These are phyloP conservation scores for Colletotrichum filicis DNA, from an alignment of 2,329 filamentous ascomycete species.

Conservation along the genomic window DNA sequence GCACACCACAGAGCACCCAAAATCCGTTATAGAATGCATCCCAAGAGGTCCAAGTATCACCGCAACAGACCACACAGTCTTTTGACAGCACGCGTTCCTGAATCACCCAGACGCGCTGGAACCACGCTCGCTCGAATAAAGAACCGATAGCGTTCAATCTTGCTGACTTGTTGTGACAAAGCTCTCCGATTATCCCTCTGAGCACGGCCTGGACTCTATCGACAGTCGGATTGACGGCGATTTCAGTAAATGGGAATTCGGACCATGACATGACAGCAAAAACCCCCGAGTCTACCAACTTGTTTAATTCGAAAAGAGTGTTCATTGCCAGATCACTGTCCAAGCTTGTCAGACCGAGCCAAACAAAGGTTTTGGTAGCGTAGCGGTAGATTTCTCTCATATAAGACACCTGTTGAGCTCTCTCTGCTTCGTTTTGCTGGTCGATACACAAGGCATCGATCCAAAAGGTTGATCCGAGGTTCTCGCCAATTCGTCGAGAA, in stretches of 20 bases:
- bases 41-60: background rate
- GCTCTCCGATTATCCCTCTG: background rate
- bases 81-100: constrained; percentile 13
- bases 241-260: background rate
- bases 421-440: background rate
- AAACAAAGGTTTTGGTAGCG: background rate
- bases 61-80: background rate
- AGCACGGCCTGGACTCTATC: background rate
- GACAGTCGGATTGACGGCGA: background rate
- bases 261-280: background rate
- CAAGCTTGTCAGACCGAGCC: background rate
- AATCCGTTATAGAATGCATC: background rate
- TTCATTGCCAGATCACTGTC: constrained; percentile 1
- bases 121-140: constrained; percentile 5
- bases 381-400: constrained; percentile 5
- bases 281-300: no score
- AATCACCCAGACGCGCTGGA: constrained; percentile 15
- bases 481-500: no score
- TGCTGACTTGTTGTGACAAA: background rate
- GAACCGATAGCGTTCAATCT: background rate
- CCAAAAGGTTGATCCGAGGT: background rate
- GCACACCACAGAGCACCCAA: constrained; percentile 13
- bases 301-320: background rate
- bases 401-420: background rate
- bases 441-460: constrained; percentile 18